phyloP scores from a whole-genome alignment of 345 rosid genomes.

The Erodium maritimum region DNA sequence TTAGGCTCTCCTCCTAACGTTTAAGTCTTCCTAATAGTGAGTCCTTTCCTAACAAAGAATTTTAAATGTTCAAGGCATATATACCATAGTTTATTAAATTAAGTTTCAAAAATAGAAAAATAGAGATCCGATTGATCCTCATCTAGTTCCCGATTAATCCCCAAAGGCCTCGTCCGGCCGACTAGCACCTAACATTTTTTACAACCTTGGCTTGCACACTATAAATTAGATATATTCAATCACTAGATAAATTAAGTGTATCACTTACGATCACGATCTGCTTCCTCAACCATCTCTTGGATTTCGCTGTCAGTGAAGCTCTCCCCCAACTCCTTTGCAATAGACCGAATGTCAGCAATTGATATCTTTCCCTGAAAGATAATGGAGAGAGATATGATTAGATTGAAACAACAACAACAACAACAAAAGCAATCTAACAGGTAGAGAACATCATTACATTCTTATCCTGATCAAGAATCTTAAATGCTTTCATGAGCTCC shows the following conservation, averaged over 20 bases:
- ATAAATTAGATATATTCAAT: neutral
- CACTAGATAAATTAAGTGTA: neutral
- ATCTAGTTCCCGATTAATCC: too few relatives aligned
- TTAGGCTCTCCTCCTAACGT: too few relatives aligned
- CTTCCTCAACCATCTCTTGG: constrained; percentile 72
- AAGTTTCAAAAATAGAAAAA: too few relatives aligned
- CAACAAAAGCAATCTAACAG: neutral
- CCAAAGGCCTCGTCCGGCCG: too few relatives aligned
- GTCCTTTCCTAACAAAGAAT: too few relatives aligned
- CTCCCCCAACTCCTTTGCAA: constrained; percentile 72
- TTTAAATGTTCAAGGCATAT: too few relatives aligned
- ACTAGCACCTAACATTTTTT: too few relatives aligned
- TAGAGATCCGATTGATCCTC: too few relatives aligned
- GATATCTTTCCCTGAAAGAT: constrained; percentile 65
- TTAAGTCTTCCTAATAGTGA: too few relatives aligned
- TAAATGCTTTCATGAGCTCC: constrained; percentile 75
- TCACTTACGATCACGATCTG: constrained; percentile 64
- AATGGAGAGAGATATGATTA: constrained; percentile 2
- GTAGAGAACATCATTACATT: constrained; percentile 31
- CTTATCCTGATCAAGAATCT: constrained; percentile 72
- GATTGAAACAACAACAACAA: constrained; percentile 1
- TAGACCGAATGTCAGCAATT: constrained; percentile 39
- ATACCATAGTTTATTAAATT: too few relatives aligned
- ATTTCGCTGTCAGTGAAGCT: constrained; percentile 58
- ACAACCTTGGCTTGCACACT: neutral